Evolutionary conservation across 2,329 filamentous ascomycete genomes (phyloP), one percentile per base, ranked within the genome.

Genomic region (Cladosporium sp.): DNA sequence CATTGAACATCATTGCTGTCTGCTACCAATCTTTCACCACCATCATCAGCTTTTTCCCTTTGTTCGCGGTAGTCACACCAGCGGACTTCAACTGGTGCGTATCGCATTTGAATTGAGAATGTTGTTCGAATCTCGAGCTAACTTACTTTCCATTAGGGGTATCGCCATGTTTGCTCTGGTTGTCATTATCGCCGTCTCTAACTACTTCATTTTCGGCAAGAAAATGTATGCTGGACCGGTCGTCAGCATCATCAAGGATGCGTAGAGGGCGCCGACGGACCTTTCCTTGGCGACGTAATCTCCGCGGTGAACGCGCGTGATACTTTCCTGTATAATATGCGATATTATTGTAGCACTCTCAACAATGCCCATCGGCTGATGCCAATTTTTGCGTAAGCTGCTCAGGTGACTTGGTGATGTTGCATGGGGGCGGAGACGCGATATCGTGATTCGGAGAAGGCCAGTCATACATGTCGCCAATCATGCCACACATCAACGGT

Each of bases 1-100:
- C 57, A 3, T 30, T 64, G 2, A 64, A 64, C 29, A 42, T 59
- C 19, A 37, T 64, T 19, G 60, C 58, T 13, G 15, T 59, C 37
- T 41, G 50, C 2, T 62, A 57, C 38, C 53, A 58, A 42, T 24
- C 54, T 17, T 22, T 62, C 18, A 56, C 59, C 3, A 61, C 52
- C 19, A 47, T 61, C 7, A 56, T 63, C 30, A 58, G 52, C 5
- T 63, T 61, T 53, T 63, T 63, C 51, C 60, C 60, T 2, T 30
- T 61, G 6, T 52, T 44, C 19, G 60, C 60, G 37, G 49, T 58
- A 27, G 57, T 59, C 9, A 55, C 50, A 7, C 39, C 47, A 4
- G 39, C 37, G 22, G 49, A 45, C 7, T 55, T 58, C 52, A 58
- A 58, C 39, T 58, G 54, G 54, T 20, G 24, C 12, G 37, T 47